A percentile compares a stretch with the other conserved stretches of the same genome.
Evolutionary conservation across 176 grass and related monocot genomes (phyloP).

Genomic region (Hordeum vulgare): DNA sequence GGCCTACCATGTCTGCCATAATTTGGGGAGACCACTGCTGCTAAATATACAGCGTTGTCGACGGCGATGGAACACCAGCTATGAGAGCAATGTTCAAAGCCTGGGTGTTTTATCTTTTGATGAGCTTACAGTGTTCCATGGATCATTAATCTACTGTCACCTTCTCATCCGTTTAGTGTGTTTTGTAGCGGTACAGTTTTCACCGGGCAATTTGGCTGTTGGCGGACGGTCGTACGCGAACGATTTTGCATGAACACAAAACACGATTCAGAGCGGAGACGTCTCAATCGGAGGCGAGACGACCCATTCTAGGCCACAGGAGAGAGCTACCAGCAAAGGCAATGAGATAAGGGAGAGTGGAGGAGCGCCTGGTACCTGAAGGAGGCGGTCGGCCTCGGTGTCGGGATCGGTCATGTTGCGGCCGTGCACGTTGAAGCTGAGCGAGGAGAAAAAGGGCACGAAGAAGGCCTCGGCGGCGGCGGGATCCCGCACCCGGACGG

Average conservation of each 20-base stretch:
- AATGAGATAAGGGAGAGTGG: neutral
- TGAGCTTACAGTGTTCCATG: neutral
- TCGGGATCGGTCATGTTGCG: conserved; percentile 96
- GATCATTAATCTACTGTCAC: neutral
- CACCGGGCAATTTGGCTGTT: conserved; percentile 5
- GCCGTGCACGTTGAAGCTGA: conserved; percentile 95
- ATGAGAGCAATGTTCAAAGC: neutral
- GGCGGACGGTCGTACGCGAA: neutral
- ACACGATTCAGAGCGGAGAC: neutral
- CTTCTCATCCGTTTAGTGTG: neutral
- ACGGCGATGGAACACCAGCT: neutral
- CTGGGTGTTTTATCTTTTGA: neutral
- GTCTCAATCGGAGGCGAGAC: neutral
- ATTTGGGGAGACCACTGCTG: neutral
- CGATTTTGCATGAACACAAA: neutral
- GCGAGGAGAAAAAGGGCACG: conserved; percentile 97
- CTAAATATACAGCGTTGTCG: neutral
- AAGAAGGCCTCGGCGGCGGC: conserved; percentile 86
- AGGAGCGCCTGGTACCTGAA: conserved; percentile 47
- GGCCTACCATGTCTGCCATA: neutral
- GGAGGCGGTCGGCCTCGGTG: conserved; percentile 69
- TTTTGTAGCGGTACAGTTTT: neutral
- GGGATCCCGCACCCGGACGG: conserved; percentile 69
- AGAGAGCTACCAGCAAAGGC: neutral
- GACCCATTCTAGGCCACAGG: neutral